Evolutionary conservation across 2,329 filamentous ascomycete genomes (phyloP).

Genomic region (Clarireedia hainanense): DNA sequence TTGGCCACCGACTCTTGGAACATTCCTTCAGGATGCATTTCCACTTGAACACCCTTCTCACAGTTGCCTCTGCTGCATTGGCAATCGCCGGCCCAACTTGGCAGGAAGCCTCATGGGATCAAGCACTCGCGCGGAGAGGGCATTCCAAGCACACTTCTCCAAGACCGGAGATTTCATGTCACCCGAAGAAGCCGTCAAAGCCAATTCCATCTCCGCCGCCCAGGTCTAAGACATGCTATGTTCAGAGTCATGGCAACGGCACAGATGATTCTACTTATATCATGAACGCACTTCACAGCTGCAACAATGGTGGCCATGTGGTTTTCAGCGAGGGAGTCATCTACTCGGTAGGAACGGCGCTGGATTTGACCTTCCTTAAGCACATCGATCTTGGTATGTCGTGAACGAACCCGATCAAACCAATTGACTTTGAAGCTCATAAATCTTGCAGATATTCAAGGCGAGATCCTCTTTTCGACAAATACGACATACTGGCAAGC

Average conservation of each 20-base stretch:
- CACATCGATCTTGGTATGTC: slow-evolving; percentile 51
- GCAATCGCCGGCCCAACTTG: slow-evolving; percentile 19
- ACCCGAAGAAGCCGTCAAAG: slow-evolving; percentile 18
- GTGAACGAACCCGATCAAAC: background rate
- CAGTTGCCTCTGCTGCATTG: slow-evolving; percentile 17
- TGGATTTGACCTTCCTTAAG: slow-evolving; percentile 57
- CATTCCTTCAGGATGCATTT: slow-evolving; percentile 22
- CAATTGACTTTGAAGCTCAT: background rate
- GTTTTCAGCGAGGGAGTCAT: slow-evolving; percentile 43
- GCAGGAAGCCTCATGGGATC: slow-evolving; percentile 14
- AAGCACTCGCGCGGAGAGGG: slow-evolving; percentile 7
- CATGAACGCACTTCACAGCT: slow-evolving; percentile 45
- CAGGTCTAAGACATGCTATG: slow-evolving; percentile 22
- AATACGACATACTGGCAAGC: slow-evolving; percentile 63
- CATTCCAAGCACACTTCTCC: slow-evolving; percentile 18
- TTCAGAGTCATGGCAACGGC: slow-evolving; percentile 22
- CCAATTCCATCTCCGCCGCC: slow-evolving; percentile 14
- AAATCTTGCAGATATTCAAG: slow-evolving; percentile 42
- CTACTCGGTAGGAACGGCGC: slow-evolving; percentile 55
- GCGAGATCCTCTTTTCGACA: slow-evolving; percentile 53
- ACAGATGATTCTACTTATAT: slow-evolving; percentile 37
- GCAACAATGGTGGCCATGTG: slow-evolving; percentile 54
- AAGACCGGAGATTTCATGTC: slow-evolving; percentile 18
- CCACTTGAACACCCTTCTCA: slow-evolving; percentile 17
- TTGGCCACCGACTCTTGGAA: background rate